A percentile compares a stretch with the other conserved stretches of the same genome.
phyloP scores from a whole-genome alignment of 2,329 filamentous ascomycete species.

The Orbilia ellipsospora region DNA sequence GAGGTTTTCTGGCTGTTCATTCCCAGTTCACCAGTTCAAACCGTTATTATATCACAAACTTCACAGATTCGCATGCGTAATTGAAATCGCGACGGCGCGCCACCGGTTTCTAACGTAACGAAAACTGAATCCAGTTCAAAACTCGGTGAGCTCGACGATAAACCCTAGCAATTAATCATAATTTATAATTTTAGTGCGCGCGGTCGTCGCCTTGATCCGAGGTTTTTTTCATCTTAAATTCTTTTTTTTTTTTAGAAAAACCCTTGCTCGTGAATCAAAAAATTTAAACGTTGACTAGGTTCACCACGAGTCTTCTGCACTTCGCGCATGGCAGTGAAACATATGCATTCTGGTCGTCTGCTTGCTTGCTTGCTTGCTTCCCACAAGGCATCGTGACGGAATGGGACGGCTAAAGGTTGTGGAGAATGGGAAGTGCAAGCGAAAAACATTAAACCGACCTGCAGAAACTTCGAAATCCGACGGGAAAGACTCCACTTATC shows the following conservation, averaged over 20 bases:
- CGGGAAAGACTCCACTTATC: slow-evolving; percentile 36
- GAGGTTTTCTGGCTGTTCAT: no score
- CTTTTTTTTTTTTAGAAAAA: not conserved
- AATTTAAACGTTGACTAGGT: slow-evolving; percentile 21
- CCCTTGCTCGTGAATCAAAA: slow-evolving; percentile 19
- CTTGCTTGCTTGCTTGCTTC: slow-evolving; percentile 2
- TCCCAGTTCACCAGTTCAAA: slow-evolving; percentile 1
- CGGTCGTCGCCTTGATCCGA: slow-evolving; percentile 37
- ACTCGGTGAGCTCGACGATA: slow-evolving; percentile 19
- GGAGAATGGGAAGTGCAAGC: slow-evolving; percentile 23
- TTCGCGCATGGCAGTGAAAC: not conserved
- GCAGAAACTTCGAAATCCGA: slow-evolving; percentile 24
- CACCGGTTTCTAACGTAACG: slow-evolving; percentile 9
- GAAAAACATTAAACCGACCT: slow-evolving; percentile 23
- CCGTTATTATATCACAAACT: slow-evolving; percentile 11
- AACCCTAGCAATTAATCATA: slow-evolving; percentile 6
- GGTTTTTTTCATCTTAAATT: not conserved
- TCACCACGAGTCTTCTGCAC: not conserved
- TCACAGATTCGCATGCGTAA: slow-evolving; percentile 7
- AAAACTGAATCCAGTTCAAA: not conserved
- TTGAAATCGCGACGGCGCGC: no score
- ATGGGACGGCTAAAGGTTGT: slow-evolving; percentile 21
- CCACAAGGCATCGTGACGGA: slow-evolving; percentile 12
- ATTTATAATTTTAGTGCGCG: not conserved
- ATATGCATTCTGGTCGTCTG: no score